phyloP scores from a whole-genome alignment of 2,329 filamentous ascomycete species.

The Cadophora sp. region DNA sequence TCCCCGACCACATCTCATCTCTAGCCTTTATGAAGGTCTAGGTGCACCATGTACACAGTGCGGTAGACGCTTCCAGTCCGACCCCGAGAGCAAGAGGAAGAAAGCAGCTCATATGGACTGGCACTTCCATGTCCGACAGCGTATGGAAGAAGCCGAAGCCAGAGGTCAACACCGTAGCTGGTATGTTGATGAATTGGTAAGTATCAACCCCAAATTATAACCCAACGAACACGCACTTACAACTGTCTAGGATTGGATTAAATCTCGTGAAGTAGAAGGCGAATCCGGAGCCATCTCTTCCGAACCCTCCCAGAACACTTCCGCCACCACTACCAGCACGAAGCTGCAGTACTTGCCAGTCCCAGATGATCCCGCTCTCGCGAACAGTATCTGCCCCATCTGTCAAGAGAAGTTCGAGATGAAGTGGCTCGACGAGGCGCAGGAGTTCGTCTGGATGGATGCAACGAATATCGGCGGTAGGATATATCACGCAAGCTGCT shows the following conservation, averaged over 20 bases:
- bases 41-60: conserved; percentile 92
- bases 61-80: conserved; percentile 82
- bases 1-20: conserved; percentile 76
- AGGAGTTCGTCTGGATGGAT: conserved; percentile 98
- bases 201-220: conserved; percentile 43
- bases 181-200: conserved; percentile 88
- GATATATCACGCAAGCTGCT: conserved; percentile 90
- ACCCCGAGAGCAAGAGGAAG: conserved; percentile 79
- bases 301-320: conserved; percentile 47
- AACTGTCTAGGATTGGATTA: conserved; percentile 80
- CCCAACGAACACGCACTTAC: conserved; percentile 10
- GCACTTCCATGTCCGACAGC: conserved; percentile 94
- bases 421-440: conserved; percentile 88
- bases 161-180: conserved; percentile 90
- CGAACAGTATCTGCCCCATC: conserved; percentile 85
- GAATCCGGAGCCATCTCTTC: conserved; percentile 52
- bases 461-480: conserved; percentile 78
- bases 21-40: conserved; percentile 78
- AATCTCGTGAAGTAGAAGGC: conserved; percentile 81
- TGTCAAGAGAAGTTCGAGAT: conserved; percentile 96
- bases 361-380: conserved; percentile 76
- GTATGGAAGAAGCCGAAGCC: conserved; percentile 84
- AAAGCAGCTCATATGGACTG: conserved; percentile 96
- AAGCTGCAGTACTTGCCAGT: conserved; percentile 79
- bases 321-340: conserved; percentile 47